Base-by-base conservation (phyloP, 1,284 basidiomycete genomes). In the Cronartium quercuum region DNA sequence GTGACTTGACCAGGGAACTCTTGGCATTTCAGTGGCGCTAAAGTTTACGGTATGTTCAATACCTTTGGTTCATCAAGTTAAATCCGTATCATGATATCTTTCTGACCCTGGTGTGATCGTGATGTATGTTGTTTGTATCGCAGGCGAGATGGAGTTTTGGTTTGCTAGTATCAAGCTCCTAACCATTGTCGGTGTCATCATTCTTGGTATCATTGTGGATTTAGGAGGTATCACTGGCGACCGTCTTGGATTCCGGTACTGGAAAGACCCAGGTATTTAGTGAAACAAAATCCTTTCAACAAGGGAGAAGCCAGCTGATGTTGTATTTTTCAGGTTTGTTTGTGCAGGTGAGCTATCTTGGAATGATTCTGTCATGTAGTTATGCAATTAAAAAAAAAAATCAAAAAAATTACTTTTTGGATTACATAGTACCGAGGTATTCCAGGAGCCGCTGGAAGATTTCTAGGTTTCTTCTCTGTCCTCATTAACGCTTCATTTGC, bases 211-310 rank as follows among this genome's bases (percentile, higher is more conserved):
- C 82, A 83, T 86, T 40, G 77, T 83, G 51, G 80, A 82, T 76
- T 77, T 80, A 37, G 82, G 82, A 29, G 83, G 80, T 21, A 81
- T 81, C 2, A 81, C 82, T 10, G 77, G 73, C 58, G 79, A 84
- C 42, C 84, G 87, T 47, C 79, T 87, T 69, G 88, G 89, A 3
- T 90, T 90, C 83, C 82, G 87, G 15, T 91, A 87, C 82, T 91
- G 90, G 90, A 86, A 85, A 76, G 82, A 89, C 78, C 88, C 89
- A 6, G 90, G 89, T 35, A 68, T 41, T 15, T 4, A 51, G 51
- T 29, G 29, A 51, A 51, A 51, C 44, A 51, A 51, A 21, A 51
- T 21, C 44, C 2, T 15, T 3, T 60, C 57, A 60, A 4, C 13
- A 1, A 18, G 24, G 57, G 12, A 60, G 24, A 24, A 24, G 12